phyloP scores from a whole-genome alignment of 106 monocot genomes.

The Dioscorea alata region DNA sequence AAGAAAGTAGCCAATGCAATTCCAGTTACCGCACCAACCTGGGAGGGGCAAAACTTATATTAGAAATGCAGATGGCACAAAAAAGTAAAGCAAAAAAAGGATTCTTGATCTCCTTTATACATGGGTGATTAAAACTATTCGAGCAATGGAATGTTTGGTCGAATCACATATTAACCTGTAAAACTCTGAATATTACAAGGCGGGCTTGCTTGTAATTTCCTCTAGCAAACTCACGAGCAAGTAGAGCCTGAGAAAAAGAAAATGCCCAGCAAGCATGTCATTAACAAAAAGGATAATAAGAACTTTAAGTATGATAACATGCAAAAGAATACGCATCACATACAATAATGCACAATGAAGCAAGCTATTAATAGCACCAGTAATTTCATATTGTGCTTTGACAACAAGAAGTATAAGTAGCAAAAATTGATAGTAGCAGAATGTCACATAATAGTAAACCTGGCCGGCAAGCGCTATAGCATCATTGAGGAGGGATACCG shows the following conservation, averaged over 20 bases:
- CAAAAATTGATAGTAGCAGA: too few species aligned
- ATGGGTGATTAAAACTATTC: neutral
- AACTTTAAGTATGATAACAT: too few species aligned
- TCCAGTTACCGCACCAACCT: conserved; percentile 71
- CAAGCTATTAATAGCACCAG: too few species aligned
- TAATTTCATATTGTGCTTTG: too few species aligned
- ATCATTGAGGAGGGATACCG: conserved; percentile 89
- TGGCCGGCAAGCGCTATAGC: conserved; percentile 95
- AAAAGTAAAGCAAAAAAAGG: too few species aligned
- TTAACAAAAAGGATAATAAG: too few species aligned
- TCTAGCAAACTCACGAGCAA: conserved; percentile 69
- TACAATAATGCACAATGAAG: too few species aligned
- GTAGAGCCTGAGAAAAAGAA: conserved; percentile 61
- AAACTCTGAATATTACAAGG: conserved; percentile 39
- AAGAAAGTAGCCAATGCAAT: conserved; percentile 48
- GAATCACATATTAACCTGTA: conserved; percentile 46
- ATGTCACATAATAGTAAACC: conserved; percentile 31
- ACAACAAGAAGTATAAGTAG: too few species aligned
- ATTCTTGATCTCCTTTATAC: neutral
- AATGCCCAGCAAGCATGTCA: too few species aligned
- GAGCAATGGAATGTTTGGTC: neutral
- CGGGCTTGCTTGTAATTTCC: conserved; percentile 68
- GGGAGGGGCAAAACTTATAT: neutral
- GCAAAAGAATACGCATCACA: too few species aligned
- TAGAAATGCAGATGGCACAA: too few species aligned